Base-by-base conservation (phyloP, 805 yeast species). In the Candida dajiaensis region DNA sequence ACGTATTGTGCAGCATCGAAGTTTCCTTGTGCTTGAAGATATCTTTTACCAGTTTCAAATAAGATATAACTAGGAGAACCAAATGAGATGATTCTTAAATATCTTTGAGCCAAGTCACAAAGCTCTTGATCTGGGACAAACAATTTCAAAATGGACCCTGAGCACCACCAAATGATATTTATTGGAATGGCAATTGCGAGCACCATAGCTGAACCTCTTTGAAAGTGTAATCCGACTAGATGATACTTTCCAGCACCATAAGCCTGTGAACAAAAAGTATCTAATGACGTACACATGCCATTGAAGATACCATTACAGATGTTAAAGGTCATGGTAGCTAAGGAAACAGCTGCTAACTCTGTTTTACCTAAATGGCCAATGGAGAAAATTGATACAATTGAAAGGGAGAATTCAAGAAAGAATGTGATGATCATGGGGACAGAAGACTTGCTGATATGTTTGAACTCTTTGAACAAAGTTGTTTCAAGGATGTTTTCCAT, bases 31-130 rank as follows among this genome's bases (percentile, higher is more conserved):
- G 90, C 82, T 65, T 85, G 94, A 44, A 85, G 66, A 57, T 75
- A 85, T 42, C 90, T 69, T 63, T 86, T 85, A 4, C 89, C 89
- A 2, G 86, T 73, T 63, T 86, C 95, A 58, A 86, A 86, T 9
- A 83, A 45, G 35, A 82, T 67, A 51, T 79, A 73, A 0, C 89
- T 94, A 0, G 95, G 95, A 7, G 81, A 70, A 8, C 90, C 90
- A 41, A 77, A 53, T 1, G 76, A 66, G 40, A 75, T 68, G 9
- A 76, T 64, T 45, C 85, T 68, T 54, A 85, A 63, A 58, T 78
- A 86, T 15, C 62, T 55, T 50, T 80, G 82, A 13, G 87, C 80
- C 54, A 82, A 60, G 11, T 55, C 58, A 1, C 80, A 78, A 33
- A 85, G 64, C 42, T 75, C 77, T 28, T 64, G 62, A 52, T 77